Evolutionary conservation across 2,329 filamentous ascomycete genomes (phyloP).

Genomic region (Claviceps citrina): DNA sequence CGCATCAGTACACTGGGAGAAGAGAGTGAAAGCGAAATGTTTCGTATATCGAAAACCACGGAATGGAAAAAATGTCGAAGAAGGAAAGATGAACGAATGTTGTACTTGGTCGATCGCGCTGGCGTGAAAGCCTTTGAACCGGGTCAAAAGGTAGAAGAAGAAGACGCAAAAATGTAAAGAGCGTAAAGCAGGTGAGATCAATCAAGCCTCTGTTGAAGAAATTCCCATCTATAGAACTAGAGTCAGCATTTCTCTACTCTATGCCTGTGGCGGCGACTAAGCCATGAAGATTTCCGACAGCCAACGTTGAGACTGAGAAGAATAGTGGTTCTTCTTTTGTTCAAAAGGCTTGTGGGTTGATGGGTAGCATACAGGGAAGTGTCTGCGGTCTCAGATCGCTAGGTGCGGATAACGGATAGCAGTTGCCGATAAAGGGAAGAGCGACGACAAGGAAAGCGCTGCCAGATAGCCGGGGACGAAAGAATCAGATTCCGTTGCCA

Average conservation of each 20-base stretch:
- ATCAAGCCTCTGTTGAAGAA: not conserved
- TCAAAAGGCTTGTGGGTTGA: not conserved
- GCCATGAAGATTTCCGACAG: not conserved
- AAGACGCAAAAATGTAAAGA: not conserved
- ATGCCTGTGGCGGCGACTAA: not conserved
- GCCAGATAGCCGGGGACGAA: conserved; percentile 2
- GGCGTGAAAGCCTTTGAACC: not conserved
- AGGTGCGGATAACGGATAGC: not conserved
- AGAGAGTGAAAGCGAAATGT: not conserved
- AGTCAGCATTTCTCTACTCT: not conserved
- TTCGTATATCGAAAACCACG: not conserved
- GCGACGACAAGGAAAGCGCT: not conserved
- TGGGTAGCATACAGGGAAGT: conserved; percentile 4
- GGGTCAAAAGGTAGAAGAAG: not conserved
- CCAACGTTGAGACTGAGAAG: too few relatives aligned
- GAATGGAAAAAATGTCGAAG: not conserved
- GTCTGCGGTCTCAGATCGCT: conserved; percentile 1
- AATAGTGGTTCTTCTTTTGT: too few relatives aligned
- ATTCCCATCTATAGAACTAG: not conserved
- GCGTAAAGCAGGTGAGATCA: not conserved
- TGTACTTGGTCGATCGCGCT: not conserved
- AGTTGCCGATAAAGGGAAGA: not conserved
- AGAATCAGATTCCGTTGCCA: not conserved
- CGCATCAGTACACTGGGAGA: not conserved
- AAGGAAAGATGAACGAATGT: not conserved